Evolutionary conservation across 495 filamentous ascomycete species (phyloP), one percentile per base, ranked within the genome.

Genomic region (Bacidia rubella): DNA sequence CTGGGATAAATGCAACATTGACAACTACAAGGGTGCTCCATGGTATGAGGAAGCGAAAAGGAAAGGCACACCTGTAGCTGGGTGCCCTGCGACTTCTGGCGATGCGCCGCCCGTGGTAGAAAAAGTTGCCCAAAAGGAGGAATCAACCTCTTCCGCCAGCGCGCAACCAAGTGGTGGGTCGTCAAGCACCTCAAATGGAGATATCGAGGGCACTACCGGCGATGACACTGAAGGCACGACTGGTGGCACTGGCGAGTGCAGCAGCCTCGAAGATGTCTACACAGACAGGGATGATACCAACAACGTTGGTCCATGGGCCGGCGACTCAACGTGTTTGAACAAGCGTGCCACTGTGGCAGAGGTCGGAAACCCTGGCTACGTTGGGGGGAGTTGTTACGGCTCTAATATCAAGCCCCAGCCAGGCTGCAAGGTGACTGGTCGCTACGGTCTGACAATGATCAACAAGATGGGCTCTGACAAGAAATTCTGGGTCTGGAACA

Each of bases 401-500:
- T 22, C 45, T 27, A 35, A 35, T 21, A 25, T 39, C 29, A 42
- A 26, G 26, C 29, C 50, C 2, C 45, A 47, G 15, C 15, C 53
- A 15, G 32, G 32, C 12, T 49, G 45, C 12, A 35, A 21, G 3
- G 35, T 35, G 12, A 39, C 32, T 1, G 46, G 45, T 27, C 48
- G 70, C 44, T 68, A 74, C 65, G 72, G 74, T 48, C 56, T 68
- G 54, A 67, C 64, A 10, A 68, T 77, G 59, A 62, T 64, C 50
- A 75, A 74, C 48, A 65, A 59, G 41, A 49, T 66, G 51, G 48
- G 43, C 19, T 63, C 66, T 12, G 29, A 62, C 54, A 72, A 72
- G 63, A 69, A 64, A 38, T 60, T 77, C 44, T 54, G 65, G 17
- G 65, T 78, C 66, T 79, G 75, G 75, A 75, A 78, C 69, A 78